phyloP scores from a whole-genome alignment of 2,329 filamentous ascomycete genomes.

The Ophiostoma pallidulum region DNA sequence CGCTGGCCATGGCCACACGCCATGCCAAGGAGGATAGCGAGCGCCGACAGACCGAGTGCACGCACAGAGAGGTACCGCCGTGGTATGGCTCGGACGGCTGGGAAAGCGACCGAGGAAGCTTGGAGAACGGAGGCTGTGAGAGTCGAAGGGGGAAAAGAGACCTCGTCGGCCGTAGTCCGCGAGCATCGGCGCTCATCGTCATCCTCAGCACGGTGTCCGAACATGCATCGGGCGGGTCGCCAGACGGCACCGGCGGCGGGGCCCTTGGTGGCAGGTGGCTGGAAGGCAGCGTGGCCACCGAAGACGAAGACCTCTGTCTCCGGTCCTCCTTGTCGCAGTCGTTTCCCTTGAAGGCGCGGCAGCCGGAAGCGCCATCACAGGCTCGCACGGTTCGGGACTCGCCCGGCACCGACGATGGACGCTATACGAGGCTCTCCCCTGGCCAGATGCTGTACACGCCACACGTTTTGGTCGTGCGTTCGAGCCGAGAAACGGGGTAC shows the following conservation, averaged over 20 bases:
- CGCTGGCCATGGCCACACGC: not conserved
- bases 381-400: too few species aligned
- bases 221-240: not conserved
- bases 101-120: too few species aligned
- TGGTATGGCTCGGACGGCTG: not conserved
- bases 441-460: slow-evolving; percentile 22
- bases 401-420: too few species aligned
- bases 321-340: slow-evolving; percentile 34
- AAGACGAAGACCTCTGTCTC: slow-evolving; percentile 62
- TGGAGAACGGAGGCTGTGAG: too few species aligned
- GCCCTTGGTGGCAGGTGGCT: slow-evolving; percentile 55
- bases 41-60: not conserved
- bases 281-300: slow-evolving; percentile 47
- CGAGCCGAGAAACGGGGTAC: slow-evolving; percentile 2
- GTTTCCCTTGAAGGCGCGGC: slow-evolving; percentile 3
- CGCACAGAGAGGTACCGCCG: not conserved
- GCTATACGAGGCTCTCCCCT: not conserved
- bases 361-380: too few species aligned
- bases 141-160: too few species aligned
- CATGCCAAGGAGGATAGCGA: not conserved
- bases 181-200: not conserved
- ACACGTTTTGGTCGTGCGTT: slow-evolving; percentile 25
- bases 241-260: slow-evolving; percentile 51
- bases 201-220: slow-evolving; percentile 46
- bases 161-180: too few species aligned